Evolutionary conservation across 2,329 filamentous ascomycete species (phyloP), one percentile per base, ranked within the genome.

Genomic region (Curvularia verruculosa): DNA sequence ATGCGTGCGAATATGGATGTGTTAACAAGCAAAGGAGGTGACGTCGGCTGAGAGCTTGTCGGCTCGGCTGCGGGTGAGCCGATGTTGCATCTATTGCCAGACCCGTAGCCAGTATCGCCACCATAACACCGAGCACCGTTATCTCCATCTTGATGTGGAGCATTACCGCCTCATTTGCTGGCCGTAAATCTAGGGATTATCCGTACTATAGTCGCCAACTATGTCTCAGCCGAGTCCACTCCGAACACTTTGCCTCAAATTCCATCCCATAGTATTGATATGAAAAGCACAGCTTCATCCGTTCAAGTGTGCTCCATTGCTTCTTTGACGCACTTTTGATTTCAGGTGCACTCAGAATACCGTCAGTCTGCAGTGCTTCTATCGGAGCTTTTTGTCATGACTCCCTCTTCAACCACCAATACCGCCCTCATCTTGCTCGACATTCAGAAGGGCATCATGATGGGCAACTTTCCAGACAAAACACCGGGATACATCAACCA

Each of bases 381-480:
- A 19, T 6, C 40, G n/a, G 13, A 12, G 26, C 23, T 26, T 26
- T 18, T 15, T 3, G 23, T 44, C 40, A 44, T 44, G 40, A 23
- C 40, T 44, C n/a, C 15, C 40, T 28, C 23, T 24, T 26, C 40
- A 28, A 44, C 40, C 23, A 44, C 5, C 15, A 44, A 28, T 7
- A 44, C 40, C 40, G 40, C 40, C 15, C 40, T 44, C 23, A 44
- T 44, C 15, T 2, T 44, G 23, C 40, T 44, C 13, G 40, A 44
- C 15, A 28, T 44, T 28, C 40, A 44, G 15, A 44, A 44, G 23
- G 40, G 40, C 15, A 44, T 44, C 40, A 44, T 44, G 40, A 44
- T 44, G 40, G 40, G 23, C 40, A 44, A 44, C 23, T 44, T 44
- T 13, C 40, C 40, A n/a, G 40, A 44, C 40, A 44, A 44, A 23